Evolutionary conservation across 768 basidiomycete genomes (phyloP), one percentile per base, ranked within the genome.

Genomic region (Infundibulicybe gibba): DNA sequence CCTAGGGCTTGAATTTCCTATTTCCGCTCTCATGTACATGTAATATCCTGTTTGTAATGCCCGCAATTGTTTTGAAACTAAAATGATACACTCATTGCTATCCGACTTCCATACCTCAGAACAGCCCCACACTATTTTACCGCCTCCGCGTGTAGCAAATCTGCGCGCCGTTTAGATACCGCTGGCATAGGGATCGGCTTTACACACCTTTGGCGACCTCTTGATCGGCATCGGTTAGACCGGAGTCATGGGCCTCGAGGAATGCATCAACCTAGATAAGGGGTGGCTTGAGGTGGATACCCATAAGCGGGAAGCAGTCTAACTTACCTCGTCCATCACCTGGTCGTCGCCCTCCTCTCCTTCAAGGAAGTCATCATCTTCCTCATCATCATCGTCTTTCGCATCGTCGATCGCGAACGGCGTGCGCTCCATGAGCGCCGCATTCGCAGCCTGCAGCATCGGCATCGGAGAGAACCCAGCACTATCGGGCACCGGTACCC

Each of bases 341-440:
- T 81, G 81, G 51, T 86, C 84, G 47, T 85, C 84, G 40, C 80
- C 83, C 42, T 75, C 80, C 19, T 66, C 76, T 12, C 69, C 79
- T 37, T 72, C 76, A 12, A 69, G 70, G 20, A 79, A 81, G 5
- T 75, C 80, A 6, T 77, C 67, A 34, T 62, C 83, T 67, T 61
- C 85, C 66, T 89, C 87, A 0, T 84, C 85, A 20, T 89, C 90
- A 10, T 87, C 88, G 48, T 91, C 90, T 44, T 83, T 86, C 3
- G 85, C 90, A 64, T 94, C 92, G 59, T 99, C 97, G 49, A 98
- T 97, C n/a, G 92, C 92, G 62, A 99, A 99, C 53, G 87, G 86
- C 19, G 91, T 93, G 37, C 95, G 75, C 61, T 95, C 90, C 86
- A 94, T 86, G 40, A 92, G 73, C 25, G 90, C 89, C 30, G 86